These are phyloP conservation scores for Aspergillus conjunctus DNA, from an alignment of 495 filamentous ascomycete genomes.

Conservation along the genomic window DNA sequence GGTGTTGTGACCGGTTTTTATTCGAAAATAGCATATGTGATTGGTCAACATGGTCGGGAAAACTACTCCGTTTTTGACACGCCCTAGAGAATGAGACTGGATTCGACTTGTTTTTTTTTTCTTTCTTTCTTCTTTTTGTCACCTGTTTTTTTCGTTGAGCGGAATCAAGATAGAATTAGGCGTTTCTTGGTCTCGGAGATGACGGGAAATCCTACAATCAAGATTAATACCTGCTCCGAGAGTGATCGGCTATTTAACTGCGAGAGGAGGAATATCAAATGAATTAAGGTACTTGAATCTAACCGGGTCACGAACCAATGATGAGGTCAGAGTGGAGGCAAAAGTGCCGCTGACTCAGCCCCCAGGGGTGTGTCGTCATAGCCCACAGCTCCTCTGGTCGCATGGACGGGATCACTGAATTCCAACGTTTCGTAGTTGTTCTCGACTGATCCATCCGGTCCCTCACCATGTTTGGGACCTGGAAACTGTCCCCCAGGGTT, in stretches of 20 bases:
- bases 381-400: not conserved
- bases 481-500: not conserved
- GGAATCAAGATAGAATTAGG: no score
- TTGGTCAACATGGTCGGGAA: not conserved
- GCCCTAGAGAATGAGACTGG: not conserved
- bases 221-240: no score
- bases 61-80: not conserved
- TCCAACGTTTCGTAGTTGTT: not conserved
- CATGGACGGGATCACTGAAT: not conserved
- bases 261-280: not conserved
- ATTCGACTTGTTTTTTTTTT: not conserved
- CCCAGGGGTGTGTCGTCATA: slow-evolving; percentile 3
- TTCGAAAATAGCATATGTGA: not conserved
- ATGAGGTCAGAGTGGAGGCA: slow-evolving; percentile 3
- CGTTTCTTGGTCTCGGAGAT: no score
- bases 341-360: not conserved
- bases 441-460: not conserved
- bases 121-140: not conserved
- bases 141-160: no score
- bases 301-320: not conserved
- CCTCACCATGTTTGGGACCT: not conserved
- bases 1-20: not conserved
- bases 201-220: no score
- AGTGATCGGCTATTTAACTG: no score
- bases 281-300: not conserved